A percentile compares a stretch with the other conserved stretches of the same genome.
phyloP scores from a whole-genome alignment of 2,329 filamentous ascomycete genomes.

The Aspergillus sp. region DNA sequence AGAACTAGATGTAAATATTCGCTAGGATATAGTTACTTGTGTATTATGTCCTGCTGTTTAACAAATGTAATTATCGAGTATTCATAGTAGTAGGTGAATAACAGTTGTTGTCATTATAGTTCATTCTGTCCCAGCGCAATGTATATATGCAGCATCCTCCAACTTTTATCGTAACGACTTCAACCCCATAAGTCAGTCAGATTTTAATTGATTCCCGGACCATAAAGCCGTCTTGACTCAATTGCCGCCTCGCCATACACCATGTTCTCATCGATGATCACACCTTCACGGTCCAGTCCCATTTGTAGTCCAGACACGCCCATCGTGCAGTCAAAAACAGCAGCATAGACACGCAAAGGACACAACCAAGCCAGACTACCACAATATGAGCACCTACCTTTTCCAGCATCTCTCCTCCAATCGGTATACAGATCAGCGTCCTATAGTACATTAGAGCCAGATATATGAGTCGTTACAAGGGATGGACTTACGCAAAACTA shows the following conservation, averaged over 20 bases:
- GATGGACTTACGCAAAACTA: slow-evolving; percentile 39
- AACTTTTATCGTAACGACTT: too few relatives aligned
- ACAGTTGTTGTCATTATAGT: too few relatives aligned
- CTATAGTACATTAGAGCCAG: slow-evolving; percentile 10
- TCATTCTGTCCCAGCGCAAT: background rate
- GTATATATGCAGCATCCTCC: background rate
- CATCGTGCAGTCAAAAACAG: slow-evolving; percentile 36
- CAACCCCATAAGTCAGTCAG: too few relatives aligned
- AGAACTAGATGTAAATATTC: too few relatives aligned
- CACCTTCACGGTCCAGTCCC: slow-evolving; percentile 37
- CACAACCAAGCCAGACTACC: slow-evolving; percentile 45
- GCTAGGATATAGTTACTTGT: too few relatives aligned
- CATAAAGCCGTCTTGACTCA: background rate
- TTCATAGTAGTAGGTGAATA: too few relatives aligned
- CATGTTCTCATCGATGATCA: slow-evolving; percentile 7
- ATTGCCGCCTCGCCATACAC: background rate
- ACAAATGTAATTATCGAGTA: too few relatives aligned
- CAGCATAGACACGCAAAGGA: slow-evolving; percentile 38
- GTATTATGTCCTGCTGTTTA: too few relatives aligned
- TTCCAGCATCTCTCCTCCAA: slow-evolving; percentile 50
- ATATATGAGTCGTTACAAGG: background rate
- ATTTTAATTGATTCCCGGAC: too few relatives aligned
- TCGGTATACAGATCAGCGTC: slow-evolving; percentile 47
- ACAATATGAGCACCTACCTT: slow-evolving; percentile 45
- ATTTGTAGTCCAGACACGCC: slow-evolving; percentile 38